phyloP scores from a whole-genome alignment of 1,284 basidiomycete species.

The Austroboletus novae-zelandiae region DNA sequence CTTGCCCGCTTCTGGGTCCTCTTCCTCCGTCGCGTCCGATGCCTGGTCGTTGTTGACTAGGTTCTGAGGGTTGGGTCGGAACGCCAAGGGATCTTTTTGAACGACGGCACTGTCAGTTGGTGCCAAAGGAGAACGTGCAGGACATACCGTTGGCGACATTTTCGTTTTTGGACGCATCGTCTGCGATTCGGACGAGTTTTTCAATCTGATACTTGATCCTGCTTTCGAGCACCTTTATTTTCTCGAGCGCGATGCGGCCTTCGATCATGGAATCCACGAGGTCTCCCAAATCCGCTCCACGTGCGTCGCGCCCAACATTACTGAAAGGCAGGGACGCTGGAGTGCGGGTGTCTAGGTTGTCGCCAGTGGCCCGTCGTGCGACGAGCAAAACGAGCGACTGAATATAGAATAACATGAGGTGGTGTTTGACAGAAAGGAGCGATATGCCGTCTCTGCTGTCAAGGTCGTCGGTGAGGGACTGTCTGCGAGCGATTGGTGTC shows the following conservation, averaged over 20 bases:
- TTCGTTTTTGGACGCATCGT: conserved; percentile 53
- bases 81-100: conserved; percentile 78
- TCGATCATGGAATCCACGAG: conserved; percentile 73
- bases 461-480: conserved; percentile 42
- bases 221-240: conserved; percentile 75
- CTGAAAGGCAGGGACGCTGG: conserved; percentile 55
- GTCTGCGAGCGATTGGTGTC: conserved; percentile 21
- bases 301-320: conserved; percentile 44
- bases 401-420: conserved; percentile 83
- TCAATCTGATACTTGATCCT: conserved; percentile 95
- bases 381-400: conserved; percentile 82
- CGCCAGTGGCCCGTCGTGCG: conserved; percentile 64
- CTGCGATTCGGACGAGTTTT: conserved; percentile 80
- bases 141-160: conserved; percentile 64
- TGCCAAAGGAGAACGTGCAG: not conserved
- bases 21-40: conserved; percentile 37
- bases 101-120: conserved; percentile 2
- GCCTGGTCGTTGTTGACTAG: conserved; percentile 46
- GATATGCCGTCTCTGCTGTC: conserved; percentile 84
- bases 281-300: conserved; percentile 62
- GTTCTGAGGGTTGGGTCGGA: conserved; percentile 84
- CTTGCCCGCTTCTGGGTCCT: conserved; percentile 30
- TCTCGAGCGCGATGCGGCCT: conserved; percentile 74
- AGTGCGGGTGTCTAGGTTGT: conserved; percentile 53
- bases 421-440: conserved; percentile 85